Percentiles rank a stretch among this genome's conserved stretches.
phyloP scores from a whole-genome alignment of 1,284 basidiomycete genomes.

The Athelia sp. region DNA sequence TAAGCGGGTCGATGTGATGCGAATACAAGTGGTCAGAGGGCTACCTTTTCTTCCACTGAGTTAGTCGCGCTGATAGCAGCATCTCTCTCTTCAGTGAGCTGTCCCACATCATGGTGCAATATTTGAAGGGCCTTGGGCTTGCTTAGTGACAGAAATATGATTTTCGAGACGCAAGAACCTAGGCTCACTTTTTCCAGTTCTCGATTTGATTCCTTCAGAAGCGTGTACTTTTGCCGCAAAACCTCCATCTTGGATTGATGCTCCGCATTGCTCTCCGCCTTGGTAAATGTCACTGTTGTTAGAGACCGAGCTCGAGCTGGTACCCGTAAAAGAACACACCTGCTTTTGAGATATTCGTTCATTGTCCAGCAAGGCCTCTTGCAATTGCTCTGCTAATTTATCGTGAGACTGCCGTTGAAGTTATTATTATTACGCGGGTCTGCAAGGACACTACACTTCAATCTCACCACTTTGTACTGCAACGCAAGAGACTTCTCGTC shows the following conservation, averaged over 20 bases:
- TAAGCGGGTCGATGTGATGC: not conserved
- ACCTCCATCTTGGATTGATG: too few species aligned
- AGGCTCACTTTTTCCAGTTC: not conserved
- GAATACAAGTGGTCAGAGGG: too few species aligned
- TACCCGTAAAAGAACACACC: not conserved
- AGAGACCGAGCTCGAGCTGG: not conserved
- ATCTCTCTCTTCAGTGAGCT: not conserved
- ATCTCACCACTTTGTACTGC: not conserved
- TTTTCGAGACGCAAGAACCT: not conserved
- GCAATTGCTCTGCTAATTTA: not conserved
- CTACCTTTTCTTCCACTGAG: too few species aligned
- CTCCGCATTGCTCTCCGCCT: too few species aligned
- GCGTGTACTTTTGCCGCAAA: not conserved
- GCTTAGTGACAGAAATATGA: not conserved
- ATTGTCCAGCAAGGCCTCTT: not conserved
- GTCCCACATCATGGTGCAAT: not conserved
- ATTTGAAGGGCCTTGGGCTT: not conserved
- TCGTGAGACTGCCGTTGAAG: conserved; percentile 1
- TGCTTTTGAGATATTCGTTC: not conserved
- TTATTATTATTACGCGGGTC: too few species aligned
- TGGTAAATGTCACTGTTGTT: too few species aligned
- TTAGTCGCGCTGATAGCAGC: not conserved
- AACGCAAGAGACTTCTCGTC: not conserved
- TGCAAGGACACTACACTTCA: too few species aligned
- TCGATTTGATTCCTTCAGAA: not conserved